Base-by-base conservation (phyloP, 805 yeast genomes). In the Cyberlindnera galapagoensis region DNA sequence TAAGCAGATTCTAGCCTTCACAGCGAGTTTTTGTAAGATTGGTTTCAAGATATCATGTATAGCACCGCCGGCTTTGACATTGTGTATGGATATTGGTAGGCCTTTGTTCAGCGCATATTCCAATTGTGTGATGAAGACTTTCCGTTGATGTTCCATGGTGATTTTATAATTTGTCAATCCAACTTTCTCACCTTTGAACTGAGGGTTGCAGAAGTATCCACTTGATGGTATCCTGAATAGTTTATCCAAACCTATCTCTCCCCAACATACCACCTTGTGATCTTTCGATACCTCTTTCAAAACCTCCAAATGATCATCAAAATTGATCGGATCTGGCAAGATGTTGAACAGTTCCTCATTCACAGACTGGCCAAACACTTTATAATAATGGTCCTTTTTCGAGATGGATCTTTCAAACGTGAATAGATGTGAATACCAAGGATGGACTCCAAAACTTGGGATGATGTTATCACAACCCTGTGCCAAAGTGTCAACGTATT, bases 231-330 rank as follows among this genome's bases (percentile, higher is more conserved):
- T 54, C 22, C 83, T 56, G 49, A 84, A 83, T 19, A 74, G 49
- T 53, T 79, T 82, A 54, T 90, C 98, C 3, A 92, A 59, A 0
- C 98, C 98, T n/a, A 86, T 69, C 47, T 90, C 98, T 1, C 98
- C 98, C 8, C 90, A 63, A 9, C 83, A 69, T 1, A 24, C 42
- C 14, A 47, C 50, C 5, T 30, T 26, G 18, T 39, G 34, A 11
- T 33, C 12, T 13, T 30, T 23, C n/a, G 44, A 35, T 17, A 47
- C 38, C 5, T 8, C 6, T 9, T 15, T 18, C 9, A 53, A 44
- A 10, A 40, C 31, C 0, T 29, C 13, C 6, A 76, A 39, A 22
- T 59, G 58, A 4, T 21, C 17, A 14, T 55, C 49, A 18, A 84
- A 37, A 21, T 51, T 38, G 0, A 69, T 52, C 0, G 96, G 95